Evolutionary conservation across 768 basidiomycete species (phyloP).

Genomic region (Hericium coralloides): DNA sequence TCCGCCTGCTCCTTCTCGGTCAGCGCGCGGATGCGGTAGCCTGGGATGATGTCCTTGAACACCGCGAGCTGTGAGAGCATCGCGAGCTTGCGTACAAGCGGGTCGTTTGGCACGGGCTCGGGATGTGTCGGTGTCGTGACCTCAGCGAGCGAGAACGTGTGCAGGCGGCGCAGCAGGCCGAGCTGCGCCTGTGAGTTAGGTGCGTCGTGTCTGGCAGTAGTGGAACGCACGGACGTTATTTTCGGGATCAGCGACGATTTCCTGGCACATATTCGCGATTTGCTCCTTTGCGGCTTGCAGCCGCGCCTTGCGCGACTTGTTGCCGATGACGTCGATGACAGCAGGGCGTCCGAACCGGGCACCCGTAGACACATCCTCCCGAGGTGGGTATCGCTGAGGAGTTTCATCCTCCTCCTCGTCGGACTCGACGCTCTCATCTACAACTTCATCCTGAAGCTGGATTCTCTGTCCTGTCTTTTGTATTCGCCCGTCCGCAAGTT

Average conservation of each 20-base stretch:
- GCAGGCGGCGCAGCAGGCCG: conserved; percentile 79
- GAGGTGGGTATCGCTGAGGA: conserved; percentile 17
- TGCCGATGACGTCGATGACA: conserved; percentile 61
- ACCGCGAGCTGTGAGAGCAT: conserved; percentile 87
- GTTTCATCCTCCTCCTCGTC: conserved; percentile 18
- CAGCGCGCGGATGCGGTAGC: conserved; percentile 87
- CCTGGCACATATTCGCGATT: conserved; percentile 88
- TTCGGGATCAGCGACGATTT: conserved; percentile 91
- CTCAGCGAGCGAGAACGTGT: conserved; percentile 77
- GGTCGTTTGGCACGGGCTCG: conserved; percentile 69
- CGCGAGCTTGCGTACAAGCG: conserved; percentile 77
- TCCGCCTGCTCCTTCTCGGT: conserved; percentile 87
- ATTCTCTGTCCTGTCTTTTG: conserved; percentile 41
- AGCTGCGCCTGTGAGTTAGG: conserved; percentile 39
- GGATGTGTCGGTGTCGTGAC: conserved; percentile 63
- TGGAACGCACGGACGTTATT: conserved; percentile 59
- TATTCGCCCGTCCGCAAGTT: conserved; percentile 73
- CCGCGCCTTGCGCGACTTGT: conserved; percentile 53
- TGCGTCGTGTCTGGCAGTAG: conserved; percentile 1
- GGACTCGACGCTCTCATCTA: conserved; percentile 28
- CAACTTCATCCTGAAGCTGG: conserved; percentile 13
- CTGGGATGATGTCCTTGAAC: conserved; percentile 93
- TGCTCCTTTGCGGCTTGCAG: conserved; percentile 86
- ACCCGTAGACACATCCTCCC: conserved; percentile 74
- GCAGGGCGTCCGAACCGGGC: conserved; percentile 83